Percentiles rank a stretch among this genome's conserved stretches.
Conservation (phyloP, 1,284 basidiomycete genomes). For the Cryptococcus sp. region DNA sequence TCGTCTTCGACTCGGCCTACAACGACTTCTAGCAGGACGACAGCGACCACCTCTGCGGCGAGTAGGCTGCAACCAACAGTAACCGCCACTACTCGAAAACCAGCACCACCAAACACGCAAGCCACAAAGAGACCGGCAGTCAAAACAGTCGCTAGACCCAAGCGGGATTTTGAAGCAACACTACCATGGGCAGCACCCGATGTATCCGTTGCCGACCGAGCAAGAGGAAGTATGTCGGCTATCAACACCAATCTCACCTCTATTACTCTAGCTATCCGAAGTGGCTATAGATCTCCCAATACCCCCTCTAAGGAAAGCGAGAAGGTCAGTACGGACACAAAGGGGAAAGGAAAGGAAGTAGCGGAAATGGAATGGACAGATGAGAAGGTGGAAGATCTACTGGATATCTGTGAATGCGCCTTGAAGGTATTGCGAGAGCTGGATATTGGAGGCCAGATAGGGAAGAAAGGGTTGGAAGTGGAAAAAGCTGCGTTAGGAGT, state of each 20-base stretch:
- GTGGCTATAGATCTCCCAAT: slow-evolving; percentile 7
- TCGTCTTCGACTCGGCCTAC: too few species aligned
- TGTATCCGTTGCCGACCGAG: neutral
- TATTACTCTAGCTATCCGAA: slow-evolving; percentile 1
- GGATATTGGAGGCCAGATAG: slow-evolving; percentile 9
- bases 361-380: neutral
- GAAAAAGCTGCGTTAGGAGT: slow-evolving; percentile 24
- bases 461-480: slow-evolving; percentile 21
- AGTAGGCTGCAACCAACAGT: too few species aligned
- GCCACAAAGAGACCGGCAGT: neutral
- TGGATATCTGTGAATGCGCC: slow-evolving; percentile 7
- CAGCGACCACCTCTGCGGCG: too few species aligned
- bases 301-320: neutral
- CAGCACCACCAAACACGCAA: neutral
- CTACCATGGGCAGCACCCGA: neutral
- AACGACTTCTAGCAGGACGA: too few species aligned
- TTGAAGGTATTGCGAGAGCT: slow-evolving; percentile 21
- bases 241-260: slow-evolving; percentile 1
- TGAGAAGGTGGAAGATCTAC: slow-evolving; percentile 8
- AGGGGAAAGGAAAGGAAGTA: neutral
- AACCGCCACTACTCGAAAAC: neutral
- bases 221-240: neutral
- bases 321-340: slow-evolving; percentile 13
- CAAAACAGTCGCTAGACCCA: neutral
- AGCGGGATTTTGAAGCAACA: neutral